Evolutionary conservation across 495 filamentous ascomycete genomes (phyloP).

Genomic region (Elasticomyces elasticus): DNA sequence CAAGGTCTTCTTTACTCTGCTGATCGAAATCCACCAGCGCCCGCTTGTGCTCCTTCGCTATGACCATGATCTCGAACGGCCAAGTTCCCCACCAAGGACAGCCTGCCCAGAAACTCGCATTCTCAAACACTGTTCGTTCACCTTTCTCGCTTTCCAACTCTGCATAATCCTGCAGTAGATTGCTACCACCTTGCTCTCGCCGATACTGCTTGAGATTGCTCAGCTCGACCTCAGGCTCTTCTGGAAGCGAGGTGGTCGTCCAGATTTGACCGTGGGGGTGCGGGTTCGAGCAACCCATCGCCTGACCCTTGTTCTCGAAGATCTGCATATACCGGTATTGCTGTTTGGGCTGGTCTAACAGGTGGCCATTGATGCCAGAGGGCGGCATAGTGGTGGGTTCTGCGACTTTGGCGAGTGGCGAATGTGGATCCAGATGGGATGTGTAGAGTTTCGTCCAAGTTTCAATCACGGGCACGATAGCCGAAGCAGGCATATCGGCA

Average conservation of each 20-base stretch:
- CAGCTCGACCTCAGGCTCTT: conserved; percentile 74
- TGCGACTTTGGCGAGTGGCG: conserved; percentile 48
- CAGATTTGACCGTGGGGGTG: conserved; percentile 96
- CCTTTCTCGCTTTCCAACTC: conserved; percentile 68
- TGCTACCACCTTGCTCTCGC: conserved; percentile 53
- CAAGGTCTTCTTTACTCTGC: conserved; percentile 57
- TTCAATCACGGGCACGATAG: conserved; percentile 66
- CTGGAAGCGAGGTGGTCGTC: conserved; percentile 81
- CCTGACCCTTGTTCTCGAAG: conserved; percentile 95
- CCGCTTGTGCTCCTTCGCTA: conserved; percentile 69
- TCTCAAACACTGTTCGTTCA: conserved; percentile 81
- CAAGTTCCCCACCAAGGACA: conserved; percentile 97
- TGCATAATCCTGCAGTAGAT: conserved; percentile 80
- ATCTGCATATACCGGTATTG: conserved; percentile 98
- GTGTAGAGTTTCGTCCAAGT: conserved; percentile 86
- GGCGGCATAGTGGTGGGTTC: conserved; percentile 42
- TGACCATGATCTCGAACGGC: conserved; percentile 93
- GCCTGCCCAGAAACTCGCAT: conserved; percentile 68
- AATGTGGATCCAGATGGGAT: conserved; percentile 61
- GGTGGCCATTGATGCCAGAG: conserved; percentile 32
- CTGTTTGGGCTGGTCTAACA: conserved; percentile 47
- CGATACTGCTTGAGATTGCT: conserved; percentile 67
- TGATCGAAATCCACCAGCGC: conserved; percentile 68
- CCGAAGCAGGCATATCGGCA: conserved; percentile 61
- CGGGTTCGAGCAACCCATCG: conserved; percentile 98